Evolutionary conservation across 1,284 basidiomycete genomes (phyloP).

Genomic region (Sphaerobolus stellatus): DNA sequence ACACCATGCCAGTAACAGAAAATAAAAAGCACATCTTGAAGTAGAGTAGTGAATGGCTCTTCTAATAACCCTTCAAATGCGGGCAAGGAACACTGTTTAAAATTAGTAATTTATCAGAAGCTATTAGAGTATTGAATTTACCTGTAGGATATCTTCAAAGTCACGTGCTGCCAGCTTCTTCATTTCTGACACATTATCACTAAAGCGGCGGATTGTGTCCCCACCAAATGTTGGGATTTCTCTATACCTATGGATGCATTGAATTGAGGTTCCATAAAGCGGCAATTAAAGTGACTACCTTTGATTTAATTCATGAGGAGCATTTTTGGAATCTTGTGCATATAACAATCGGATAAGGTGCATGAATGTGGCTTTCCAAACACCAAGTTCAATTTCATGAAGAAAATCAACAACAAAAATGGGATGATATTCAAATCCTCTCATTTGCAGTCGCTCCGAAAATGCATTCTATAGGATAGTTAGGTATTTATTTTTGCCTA

Average conservation of each 20-base stretch:
- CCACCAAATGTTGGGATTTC: constrained; percentile 10
- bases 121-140: neutral
- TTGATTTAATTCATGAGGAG: neutral
- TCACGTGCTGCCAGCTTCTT: constrained; percentile 13
- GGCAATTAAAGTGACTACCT: neutral
- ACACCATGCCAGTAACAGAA: constrained; percentile 34
- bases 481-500: neutral
- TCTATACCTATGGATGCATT: constrained; percentile 8
- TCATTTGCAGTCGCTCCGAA: constrained; percentile 18
- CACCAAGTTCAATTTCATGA: constrained; percentile 40
- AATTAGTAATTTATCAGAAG: neutral
- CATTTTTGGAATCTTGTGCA: neutral
- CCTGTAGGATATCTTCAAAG: constrained; percentile 18
- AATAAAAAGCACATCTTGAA: constrained; percentile 29
- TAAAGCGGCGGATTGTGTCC: constrained; percentile 13
- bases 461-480: constrained; percentile 33
- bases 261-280: neutral
- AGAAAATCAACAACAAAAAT: constrained; percentile 36
- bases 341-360: constrained; percentile 30
- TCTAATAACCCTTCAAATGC: constrained; percentile 35
- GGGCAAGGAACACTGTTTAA: constrained; percentile 32
- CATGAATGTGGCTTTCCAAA: constrained; percentile 35
- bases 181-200: constrained; percentile 14
- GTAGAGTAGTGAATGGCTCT: constrained; percentile 21
- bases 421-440: constrained; percentile 28